phyloP scores from a whole-genome alignment of 345 rosid genomes.

The Syzygium oleosum region DNA sequence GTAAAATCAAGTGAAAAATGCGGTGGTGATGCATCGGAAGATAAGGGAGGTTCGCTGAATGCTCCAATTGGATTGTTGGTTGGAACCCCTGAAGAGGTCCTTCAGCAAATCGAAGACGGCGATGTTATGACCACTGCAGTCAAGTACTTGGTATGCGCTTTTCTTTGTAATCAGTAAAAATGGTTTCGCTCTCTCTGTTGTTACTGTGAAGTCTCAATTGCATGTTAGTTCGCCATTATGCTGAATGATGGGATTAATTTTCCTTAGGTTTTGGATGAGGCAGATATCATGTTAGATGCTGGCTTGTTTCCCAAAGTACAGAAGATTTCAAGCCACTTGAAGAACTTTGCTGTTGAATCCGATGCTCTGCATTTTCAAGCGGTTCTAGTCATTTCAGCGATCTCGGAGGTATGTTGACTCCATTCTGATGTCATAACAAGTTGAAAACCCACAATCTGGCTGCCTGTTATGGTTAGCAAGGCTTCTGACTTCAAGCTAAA shows the following conservation, averaged over 20 bases:
- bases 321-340: slow-evolving; percentile 62
- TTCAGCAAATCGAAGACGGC: slow-evolving; percentile 79
- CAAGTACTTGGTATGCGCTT: slow-evolving; percentile 43
- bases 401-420: slow-evolving; percentile 44
- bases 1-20: slow-evolving; percentile 62
- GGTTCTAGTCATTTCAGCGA: slow-evolving; percentile 71
- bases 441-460: neutral
- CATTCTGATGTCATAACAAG: neutral
- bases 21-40: slow-evolving; percentile 57
- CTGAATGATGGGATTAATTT: neutral
- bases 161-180: neutral
- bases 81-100: slow-evolving; percentile 90
- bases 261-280: slow-evolving; percentile 87
- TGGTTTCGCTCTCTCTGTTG: neutral
- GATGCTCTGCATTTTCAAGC: slow-evolving; percentile 64
- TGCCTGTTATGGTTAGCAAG: neutral
- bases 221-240: neutral
- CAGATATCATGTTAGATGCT: slow-evolving; percentile 87
- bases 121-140: slow-evolving; percentile 79
- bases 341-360: slow-evolving; percentile 49
- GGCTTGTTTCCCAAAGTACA: slow-evolving; percentile 77
- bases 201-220: neutral
- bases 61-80: slow-evolving; percentile 80
- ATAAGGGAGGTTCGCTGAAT: slow-evolving; percentile 59
- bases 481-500: neutral